These are phyloP conservation scores for Deinandra increscens DNA, from an alignment of 129 eudicot species.

Conservation along the genomic window DNA sequence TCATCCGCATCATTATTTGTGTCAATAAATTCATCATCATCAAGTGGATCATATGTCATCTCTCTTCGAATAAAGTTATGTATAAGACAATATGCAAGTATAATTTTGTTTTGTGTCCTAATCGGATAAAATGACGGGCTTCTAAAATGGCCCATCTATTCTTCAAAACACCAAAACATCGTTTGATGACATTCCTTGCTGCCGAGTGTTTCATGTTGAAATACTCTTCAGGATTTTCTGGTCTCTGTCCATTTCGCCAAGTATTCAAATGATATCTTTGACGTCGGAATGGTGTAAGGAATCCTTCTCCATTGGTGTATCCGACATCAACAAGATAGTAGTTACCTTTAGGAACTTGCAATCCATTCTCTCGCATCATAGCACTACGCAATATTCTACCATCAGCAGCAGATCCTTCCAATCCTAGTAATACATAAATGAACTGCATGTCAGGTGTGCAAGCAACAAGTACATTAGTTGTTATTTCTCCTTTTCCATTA, in stretches of 20 bases:
- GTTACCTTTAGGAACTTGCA: not conserved
- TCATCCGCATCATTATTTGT: not conserved
- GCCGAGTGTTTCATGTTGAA: no score
- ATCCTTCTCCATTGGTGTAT: constrained; percentile 11
- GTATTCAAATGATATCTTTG: constrained; percentile 20
- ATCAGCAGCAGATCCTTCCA: no score
- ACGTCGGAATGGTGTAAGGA: constrained; percentile 23
- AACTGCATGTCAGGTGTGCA: not conserved
- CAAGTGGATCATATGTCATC: not conserved
- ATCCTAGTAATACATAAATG: not conserved
- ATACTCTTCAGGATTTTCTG: not conserved
- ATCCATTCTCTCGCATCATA: not conserved
- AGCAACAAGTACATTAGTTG: not conserved
- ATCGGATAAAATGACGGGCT: not conserved
- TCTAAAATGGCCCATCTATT: not conserved
- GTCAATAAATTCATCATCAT: not conserved
- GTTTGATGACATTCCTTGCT: no score
- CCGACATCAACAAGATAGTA: constrained; percentile 23
- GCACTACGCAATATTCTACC: no score
- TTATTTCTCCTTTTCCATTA: not conserved
- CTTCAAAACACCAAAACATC: no score
- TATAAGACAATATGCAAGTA: no score
- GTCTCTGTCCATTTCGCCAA: not conserved
- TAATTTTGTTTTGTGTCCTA: not conserved
- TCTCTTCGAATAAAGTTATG: not conserved